phyloP scores from a whole-genome alignment of 148 eudicot species.

The Spergularia bocconei region DNA sequence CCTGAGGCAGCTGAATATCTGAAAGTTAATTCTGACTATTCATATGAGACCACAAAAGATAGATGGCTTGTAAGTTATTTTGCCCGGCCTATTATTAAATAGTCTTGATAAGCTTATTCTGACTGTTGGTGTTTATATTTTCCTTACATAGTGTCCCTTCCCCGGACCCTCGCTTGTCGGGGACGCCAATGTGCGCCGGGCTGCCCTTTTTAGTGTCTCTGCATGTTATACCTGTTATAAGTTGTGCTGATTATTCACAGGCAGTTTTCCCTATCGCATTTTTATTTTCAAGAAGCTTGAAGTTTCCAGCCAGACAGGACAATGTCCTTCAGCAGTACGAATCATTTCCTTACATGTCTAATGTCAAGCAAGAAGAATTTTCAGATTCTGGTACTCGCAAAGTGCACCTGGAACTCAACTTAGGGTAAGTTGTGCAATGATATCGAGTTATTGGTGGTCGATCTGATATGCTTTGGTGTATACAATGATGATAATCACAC shows the following conservation, averaged over 20 bases:
- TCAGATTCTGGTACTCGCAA: constrained; percentile 50
- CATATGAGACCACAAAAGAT: constrained; percentile 45
- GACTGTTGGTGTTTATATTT: not conserved
- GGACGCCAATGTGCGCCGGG: too few relatives aligned
- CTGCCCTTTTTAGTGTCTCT: too few relatives aligned
- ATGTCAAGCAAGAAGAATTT: constrained; percentile 42
- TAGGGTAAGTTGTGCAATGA: constrained; percentile 53
- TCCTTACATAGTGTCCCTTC: too few relatives aligned
- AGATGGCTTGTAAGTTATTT: constrained; percentile 67
- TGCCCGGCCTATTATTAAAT: not conserved
- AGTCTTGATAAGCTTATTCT: too few relatives aligned
- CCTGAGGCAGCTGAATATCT: constrained; percentile 63
- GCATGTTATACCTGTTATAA: not conserved
- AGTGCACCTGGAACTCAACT: constrained; percentile 64
- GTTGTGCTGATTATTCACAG: constrained; percentile 37
- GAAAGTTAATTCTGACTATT: constrained; percentile 43
- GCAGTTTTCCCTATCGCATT: constrained; percentile 66
- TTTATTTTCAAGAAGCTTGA: constrained; percentile 73
- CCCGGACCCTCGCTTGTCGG: too few relatives aligned
- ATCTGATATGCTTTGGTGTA: not conserved
- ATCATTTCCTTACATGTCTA: constrained; percentile 60
- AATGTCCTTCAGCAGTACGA: constrained; percentile 49
- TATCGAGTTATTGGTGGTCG: not conserved
- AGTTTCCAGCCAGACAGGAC: constrained; percentile 51
- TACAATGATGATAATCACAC: not conserved